Base-by-base conservation (phyloP, 2,329 filamentous ascomycete species). In the Cryphonectria radicalis region DNA sequence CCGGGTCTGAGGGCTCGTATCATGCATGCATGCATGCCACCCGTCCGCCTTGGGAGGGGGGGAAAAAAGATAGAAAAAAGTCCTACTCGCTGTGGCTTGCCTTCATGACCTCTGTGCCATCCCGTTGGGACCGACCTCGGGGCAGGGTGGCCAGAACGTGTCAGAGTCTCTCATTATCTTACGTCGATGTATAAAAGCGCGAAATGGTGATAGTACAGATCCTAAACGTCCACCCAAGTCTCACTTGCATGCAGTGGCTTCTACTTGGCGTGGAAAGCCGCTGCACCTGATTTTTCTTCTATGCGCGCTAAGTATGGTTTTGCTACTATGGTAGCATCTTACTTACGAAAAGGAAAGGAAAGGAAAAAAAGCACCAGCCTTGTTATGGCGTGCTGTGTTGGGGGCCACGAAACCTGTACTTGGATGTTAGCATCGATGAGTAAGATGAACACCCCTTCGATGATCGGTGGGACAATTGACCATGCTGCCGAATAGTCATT, bases 101-200 rank as follows among this genome's bases (percentile, higher is more conserved):
- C 25, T 32, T 35, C 55, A 19, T 35, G 19, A 35, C 43, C 46
- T 32, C 59, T 28, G 46, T 50, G 40, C 60, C 65, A 50, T 59
- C 11, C 59, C 60, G 67, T 46, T 60, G 70, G 68, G 40, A 46
- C 50, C 46, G 64, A 60, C 46, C 46, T 50, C 46, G 46, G 46
- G 19, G n/a, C 32, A 42, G 68, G 50, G 64, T 32, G 25, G 28
- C 25, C 13, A 59, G 55, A 35, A 59, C 50, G 65, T 40, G 63
- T 35, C 60, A 70, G 68, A 14, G 65, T 55, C 50, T 67, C 37
- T 40, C 10, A 22, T n/a, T 50, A n/a, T 59, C 35, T 17, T 59
- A 50, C 57, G 65, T 37, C 65, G 35, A 35, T 42, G 19, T 42
- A 19, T 62, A 46, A 13, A 55, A 50, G 59, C 67, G 43, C 22